phyloP scores from a whole-genome alignment of 306 rosid species.

The Hippophae tibetana region DNA sequence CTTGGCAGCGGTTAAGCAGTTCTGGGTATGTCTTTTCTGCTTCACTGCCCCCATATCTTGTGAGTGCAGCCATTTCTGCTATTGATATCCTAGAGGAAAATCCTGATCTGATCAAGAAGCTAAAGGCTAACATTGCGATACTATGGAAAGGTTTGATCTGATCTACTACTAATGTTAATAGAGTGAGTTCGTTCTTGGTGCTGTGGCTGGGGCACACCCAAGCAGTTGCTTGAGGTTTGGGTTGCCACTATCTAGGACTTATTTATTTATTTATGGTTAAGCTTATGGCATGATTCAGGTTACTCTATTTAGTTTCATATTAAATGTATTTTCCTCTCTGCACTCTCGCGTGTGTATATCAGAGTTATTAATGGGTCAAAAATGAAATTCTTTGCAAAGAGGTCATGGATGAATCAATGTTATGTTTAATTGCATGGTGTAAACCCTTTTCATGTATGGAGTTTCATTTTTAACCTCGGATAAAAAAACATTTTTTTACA shows the following conservation, averaged over 20 bases:
- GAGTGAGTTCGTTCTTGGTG: neutral
- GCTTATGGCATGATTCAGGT: no score
- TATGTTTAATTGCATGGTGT: no score
- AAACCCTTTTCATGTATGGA: no score
- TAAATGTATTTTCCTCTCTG: no score
- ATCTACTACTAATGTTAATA: constrained; percentile 10
- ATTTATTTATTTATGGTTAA: no score
- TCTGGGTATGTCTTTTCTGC: constrained; percentile 97
- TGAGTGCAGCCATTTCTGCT: constrained; percentile 84
- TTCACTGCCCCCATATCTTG: constrained; percentile 95
- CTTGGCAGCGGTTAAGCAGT: constrained; percentile 85
- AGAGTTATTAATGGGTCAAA: no score
- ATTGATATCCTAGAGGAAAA: constrained; percentile 77
- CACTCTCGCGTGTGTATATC: no score
- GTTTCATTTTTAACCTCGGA: no score
- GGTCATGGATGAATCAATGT: no score
- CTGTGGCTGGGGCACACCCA: neutral
- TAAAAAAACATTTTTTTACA: no score
- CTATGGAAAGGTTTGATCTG: constrained; percentile 61
- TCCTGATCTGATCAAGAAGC: constrained; percentile 59
- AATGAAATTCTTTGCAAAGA: no score
- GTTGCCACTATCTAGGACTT: neutral
- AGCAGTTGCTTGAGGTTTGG: neutral
- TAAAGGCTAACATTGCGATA: constrained; percentile 50
- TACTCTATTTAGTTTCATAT: no score